Conservation (phyloP, 345 rosid genomes). For the Lepidium aucheri region DNA sequence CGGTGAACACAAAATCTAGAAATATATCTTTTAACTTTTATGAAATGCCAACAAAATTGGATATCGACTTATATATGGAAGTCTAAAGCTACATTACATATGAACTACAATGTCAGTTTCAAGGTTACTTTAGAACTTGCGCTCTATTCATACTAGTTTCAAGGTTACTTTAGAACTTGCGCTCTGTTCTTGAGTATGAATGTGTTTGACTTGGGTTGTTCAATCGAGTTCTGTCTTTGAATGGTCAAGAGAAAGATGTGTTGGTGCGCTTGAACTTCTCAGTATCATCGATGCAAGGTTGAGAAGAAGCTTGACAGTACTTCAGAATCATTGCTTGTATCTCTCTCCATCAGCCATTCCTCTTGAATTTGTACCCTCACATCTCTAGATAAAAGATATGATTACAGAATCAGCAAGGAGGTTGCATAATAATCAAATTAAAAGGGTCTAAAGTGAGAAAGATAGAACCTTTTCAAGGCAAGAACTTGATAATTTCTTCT, state of each 20-base stretch:
- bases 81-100: not conserved
- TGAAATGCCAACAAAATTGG: not conserved
- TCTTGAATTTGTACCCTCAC: slow-evolving; percentile 62
- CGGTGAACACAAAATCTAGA: not conserved
- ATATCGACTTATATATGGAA: not conserved
- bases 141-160: too few species aligned
- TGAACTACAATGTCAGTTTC: not conserved
- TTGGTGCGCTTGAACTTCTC: slow-evolving; percentile 14
- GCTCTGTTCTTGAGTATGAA: not conserved
- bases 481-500: slow-evolving; percentile 85
- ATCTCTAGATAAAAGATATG: slow-evolving; percentile 40
- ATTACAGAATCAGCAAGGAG: not conserved
- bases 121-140: too few species aligned
- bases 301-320: slow-evolving; percentile 41
- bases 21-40: not conserved
- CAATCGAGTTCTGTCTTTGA: not conserved
- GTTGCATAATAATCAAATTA: not conserved
- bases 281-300: slow-evolving; percentile 22
- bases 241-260: not conserved
- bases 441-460: not conserved
- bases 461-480: slow-evolving; percentile 56
- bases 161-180: not conserved
- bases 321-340: slow-evolving; percentile 46
- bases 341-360: slow-evolving; percentile 69
- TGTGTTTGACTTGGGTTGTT: not conserved